These are phyloP conservation scores for Perkinsus olseni DNA, from an alignment of 169 alveolate species.

Conservation along the genomic window DNA sequence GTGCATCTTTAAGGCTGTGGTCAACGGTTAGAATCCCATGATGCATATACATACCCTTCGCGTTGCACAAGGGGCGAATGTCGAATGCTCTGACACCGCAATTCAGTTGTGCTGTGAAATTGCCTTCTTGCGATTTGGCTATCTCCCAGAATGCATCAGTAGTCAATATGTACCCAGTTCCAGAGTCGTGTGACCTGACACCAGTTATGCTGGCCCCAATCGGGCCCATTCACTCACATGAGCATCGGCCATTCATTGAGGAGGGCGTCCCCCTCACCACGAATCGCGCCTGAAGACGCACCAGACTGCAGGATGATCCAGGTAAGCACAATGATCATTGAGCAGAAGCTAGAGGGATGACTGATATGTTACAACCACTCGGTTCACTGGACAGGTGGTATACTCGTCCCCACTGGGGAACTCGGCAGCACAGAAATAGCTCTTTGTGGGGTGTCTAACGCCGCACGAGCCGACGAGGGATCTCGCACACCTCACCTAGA, in stretches of 20 bases:
- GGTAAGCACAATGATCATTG: too few species aligned
- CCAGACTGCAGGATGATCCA: too few species aligned
- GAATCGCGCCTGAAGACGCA: too few species aligned
- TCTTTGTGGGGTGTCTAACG: too few species aligned
- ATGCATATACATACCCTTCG: neutral
- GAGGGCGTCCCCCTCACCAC: neutral
- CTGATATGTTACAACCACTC: too few species aligned
- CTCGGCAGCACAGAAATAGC: too few species aligned
- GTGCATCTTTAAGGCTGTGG: neutral
- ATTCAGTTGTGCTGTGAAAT: neutral
- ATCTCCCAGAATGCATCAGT: neutral
- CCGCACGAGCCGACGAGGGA: too few species aligned
- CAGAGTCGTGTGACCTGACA: neutral
- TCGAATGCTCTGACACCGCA: neutral
- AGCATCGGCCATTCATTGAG: neutral
- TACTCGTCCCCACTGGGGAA: too few species aligned
- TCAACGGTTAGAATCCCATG: neutral
- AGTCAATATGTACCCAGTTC: neutral
- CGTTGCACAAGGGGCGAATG: neutral
- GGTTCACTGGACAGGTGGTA: too few species aligned
- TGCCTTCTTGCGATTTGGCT: neutral
- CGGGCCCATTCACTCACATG: neutral
- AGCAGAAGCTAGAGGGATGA: too few species aligned
- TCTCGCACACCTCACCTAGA: too few species aligned
- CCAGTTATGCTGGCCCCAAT: neutral